Conservation (phyloP, 1,284 basidiomycete species). For the Malassezia vespertilionis region DNA sequence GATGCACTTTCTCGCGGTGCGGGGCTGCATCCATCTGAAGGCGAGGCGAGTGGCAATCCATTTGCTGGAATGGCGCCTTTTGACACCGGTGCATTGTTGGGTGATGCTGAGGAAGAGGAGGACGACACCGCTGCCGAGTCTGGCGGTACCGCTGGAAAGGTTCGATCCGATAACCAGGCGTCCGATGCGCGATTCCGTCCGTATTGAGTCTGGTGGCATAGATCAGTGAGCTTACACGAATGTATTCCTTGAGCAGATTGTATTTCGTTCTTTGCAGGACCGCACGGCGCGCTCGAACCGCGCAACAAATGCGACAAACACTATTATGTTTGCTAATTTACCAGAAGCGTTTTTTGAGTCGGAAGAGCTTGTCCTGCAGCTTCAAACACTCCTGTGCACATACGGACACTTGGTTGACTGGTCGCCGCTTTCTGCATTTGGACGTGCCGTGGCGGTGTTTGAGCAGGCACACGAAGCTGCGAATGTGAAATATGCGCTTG, state of each 20-base stretch:
- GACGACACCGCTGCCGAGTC: conserved; percentile 55
- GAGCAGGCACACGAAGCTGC: conserved; percentile 23
- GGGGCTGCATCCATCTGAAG: conserved; percentile 63
- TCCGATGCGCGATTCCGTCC: conserved; percentile 65
- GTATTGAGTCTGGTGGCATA: conserved; percentile 54
- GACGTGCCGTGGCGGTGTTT: conserved; percentile 32
- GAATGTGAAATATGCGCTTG: conserved; percentile 29
- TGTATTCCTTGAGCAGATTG: not conserved
- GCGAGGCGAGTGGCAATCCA: conserved; percentile 53
- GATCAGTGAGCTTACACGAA: not conserved
- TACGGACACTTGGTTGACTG: conserved; percentile 37
- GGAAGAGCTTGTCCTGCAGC: conserved; percentile 18
- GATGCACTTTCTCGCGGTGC: conserved; percentile 77
- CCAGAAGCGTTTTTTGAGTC: conserved; percentile 33
- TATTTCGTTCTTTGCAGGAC: not conserved
- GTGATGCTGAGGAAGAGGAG: conserved; percentile 50
- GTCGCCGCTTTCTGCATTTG: conserved; percentile 33
- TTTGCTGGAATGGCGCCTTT: conserved; percentile 40
- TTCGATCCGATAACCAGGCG: conserved; percentile 55
- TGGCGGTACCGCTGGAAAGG: not conserved
- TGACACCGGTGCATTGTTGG: conserved; percentile 21
- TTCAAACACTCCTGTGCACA: conserved; percentile 32
- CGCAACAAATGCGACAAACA: conserved; percentile 19
- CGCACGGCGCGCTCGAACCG: too few relatives aligned
- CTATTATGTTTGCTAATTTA: conserved; percentile 35